phyloP scores from a whole-genome alignment of 768 basidiomycete species.

The Kwoniella pini region DNA sequence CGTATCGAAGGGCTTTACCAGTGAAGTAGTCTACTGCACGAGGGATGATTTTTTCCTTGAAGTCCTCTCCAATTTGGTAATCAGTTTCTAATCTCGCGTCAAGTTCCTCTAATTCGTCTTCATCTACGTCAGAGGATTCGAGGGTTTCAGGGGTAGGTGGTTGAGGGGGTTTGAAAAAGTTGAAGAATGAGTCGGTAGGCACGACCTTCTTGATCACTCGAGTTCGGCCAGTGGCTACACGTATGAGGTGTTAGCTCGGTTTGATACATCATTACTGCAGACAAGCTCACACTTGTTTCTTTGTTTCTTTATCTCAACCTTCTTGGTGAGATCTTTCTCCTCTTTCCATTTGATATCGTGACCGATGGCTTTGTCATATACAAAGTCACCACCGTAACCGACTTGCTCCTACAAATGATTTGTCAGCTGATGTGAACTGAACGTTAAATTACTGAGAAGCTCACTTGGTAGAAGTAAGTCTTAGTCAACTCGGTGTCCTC shows the following conservation, averaged over 20 bases:
- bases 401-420: conserved; percentile 64
- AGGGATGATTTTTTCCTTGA: conserved; percentile 97
- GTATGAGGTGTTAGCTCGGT: not conserved
- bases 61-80: conserved; percentile 96
- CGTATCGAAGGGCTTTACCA: conserved; percentile 88
- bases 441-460: conserved; percentile 52
- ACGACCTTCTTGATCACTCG: conserved; percentile 69
- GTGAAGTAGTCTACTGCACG: conserved; percentile 97
- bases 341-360: conserved; percentile 95
- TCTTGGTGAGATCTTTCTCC: conserved; percentile 95
- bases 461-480: conserved; percentile 78
- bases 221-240: conserved; percentile 58
- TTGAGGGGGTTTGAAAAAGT: conserved; percentile 86
- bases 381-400: conserved; percentile 93
- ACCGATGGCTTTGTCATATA: conserved; percentile 91
- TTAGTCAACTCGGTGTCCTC: conserved; percentile 80
- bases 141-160: conserved; percentile 69
- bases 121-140: conserved; percentile 70
- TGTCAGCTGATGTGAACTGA: not conserved
- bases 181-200: conserved; percentile 96
- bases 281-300: conserved; percentile 84
- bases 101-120: conserved; percentile 80
- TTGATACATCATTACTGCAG: not conserved
- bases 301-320: conserved; percentile 98
- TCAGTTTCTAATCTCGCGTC: conserved; percentile 94